Conservation (phyloP, 805 yeast species). For the Danielia reshetovae region DNA sequence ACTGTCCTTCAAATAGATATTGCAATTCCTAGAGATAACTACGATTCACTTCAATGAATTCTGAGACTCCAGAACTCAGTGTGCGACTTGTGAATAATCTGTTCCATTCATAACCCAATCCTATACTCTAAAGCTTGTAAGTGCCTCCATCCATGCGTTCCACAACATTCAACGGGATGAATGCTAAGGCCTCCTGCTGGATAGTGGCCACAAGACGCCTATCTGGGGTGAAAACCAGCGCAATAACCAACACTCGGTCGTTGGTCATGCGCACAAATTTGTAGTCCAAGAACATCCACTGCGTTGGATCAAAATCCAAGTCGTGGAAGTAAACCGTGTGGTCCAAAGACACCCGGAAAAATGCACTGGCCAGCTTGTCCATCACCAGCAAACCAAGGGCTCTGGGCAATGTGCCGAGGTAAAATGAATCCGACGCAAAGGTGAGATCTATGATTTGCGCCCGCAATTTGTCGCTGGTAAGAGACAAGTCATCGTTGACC, state of each 20-base stretch:
- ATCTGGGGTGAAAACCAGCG: conserved; percentile 24
- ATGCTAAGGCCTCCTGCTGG: conserved; percentile 32
- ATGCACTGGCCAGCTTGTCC: conserved; percentile 12
- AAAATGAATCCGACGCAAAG: conserved; percentile 30
- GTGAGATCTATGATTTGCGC: conserved; percentile 20
- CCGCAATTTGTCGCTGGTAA: conserved; percentile 18
- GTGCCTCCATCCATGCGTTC: conserved; percentile 8
- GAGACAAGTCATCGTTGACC: conserved; percentile 23
- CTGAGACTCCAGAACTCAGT: background rate
- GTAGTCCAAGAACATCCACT: conserved; percentile 35
- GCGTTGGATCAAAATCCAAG: conserved; percentile 30
- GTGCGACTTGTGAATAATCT: background rate
- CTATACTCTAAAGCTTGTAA: conserved; percentile 11
- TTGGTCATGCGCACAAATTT: conserved; percentile 28
- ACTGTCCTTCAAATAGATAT: too few species aligned
- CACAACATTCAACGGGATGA: conserved; percentile 11
- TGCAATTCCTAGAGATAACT: conserved; percentile 4
- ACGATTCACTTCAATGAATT: too few species aligned
- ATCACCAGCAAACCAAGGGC: conserved; percentile 21
- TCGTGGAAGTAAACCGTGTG: conserved; percentile 36
- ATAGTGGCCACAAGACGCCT: conserved; percentile 28
- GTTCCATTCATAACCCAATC: too few species aligned
- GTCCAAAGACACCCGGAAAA: conserved; percentile 37
- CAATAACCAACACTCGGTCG: conserved; percentile 30
- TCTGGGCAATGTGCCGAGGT: conserved; percentile 24